A percentile compares a stretch with the other conserved stretches of the same genome.
phyloP scores from a whole-genome alignment of 805 yeast genomes.

The Lachancea thermotolerans region DNA sequence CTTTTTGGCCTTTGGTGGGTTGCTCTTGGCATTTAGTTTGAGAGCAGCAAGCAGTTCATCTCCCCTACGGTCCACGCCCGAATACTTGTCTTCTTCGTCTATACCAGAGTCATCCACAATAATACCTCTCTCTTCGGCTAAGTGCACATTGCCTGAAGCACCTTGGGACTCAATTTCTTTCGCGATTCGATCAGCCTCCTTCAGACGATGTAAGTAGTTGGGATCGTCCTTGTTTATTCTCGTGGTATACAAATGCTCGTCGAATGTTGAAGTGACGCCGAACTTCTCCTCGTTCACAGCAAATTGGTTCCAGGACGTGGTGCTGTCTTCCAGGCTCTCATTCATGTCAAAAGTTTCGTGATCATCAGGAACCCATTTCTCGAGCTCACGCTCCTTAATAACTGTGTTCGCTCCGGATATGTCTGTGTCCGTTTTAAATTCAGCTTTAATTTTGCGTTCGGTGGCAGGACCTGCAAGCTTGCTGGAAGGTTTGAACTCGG shows the following conservation, averaged over 20 bases:
- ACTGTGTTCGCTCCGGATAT: conserved; percentile 49
- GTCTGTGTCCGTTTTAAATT: conserved; percentile 79
- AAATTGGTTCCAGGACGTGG: conserved; percentile 80
- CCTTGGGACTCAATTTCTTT: conserved; percentile 70
- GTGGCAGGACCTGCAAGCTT: conserved; percentile 2
- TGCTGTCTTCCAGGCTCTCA: conserved; percentile 34
- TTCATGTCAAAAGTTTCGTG: conserved; percentile 16
- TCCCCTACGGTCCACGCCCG: conserved; percentile 70
- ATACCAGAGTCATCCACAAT: conserved; percentile 72
- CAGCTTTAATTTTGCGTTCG: conserved; percentile 6
- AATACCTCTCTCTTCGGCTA: conserved; percentile 88
- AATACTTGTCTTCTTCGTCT: conserved; percentile 94
- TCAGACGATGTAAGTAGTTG: conserved; percentile 56
- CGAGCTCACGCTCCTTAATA: conserved; percentile 62
- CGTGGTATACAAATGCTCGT: conserved; percentile 85
- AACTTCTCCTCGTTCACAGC: conserved; percentile 83
- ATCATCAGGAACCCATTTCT: conserved; percentile 78
- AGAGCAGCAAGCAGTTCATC: conserved; percentile 31
- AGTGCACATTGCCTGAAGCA: conserved; percentile 61
- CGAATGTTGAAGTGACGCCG: conserved; percentile 75
- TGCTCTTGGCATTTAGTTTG: conserved; percentile 26
- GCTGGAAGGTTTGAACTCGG: background rate
- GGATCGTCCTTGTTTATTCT: conserved; percentile 64
- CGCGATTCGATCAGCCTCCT: conserved; percentile 73
- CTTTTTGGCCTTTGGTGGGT: conserved; percentile 28